Evolutionary conservation across 1,284 basidiomycete genomes (phyloP).

Genomic region (Omphalotus olearius): DNA sequence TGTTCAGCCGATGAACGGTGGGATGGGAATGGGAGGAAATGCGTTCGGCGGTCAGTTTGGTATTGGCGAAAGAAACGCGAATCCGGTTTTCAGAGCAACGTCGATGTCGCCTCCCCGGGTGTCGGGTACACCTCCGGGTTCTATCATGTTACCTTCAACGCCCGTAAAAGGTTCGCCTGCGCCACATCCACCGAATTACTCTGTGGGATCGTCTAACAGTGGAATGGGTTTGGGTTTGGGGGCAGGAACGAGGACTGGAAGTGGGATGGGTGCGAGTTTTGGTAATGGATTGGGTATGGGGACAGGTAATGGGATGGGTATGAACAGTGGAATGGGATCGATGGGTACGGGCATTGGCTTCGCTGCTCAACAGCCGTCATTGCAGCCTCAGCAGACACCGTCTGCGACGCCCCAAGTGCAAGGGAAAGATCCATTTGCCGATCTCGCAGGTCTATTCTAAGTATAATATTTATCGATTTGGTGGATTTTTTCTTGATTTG

Average conservation of each 20-base stretch:
- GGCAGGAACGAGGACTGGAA: background rate
- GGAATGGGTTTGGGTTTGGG: conserved; percentile 9
- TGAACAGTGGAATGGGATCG: background rate
- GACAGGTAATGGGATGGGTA: background rate
- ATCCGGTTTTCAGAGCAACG: conserved; percentile 3
- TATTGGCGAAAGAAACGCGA: background rate
- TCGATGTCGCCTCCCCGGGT: conserved; percentile 13
- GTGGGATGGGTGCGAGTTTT: conserved; percentile 1
- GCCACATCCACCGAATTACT: conserved; percentile 1
- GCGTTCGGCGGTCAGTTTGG: background rate
- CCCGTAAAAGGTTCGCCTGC: conserved; percentile 1
- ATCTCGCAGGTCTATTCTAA: conserved; percentile 72
- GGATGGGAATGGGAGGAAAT: conserved; percentile 15
- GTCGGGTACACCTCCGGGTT: conserved; percentile 5
- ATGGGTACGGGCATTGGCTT: background rate
- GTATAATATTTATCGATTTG: too few species aligned
- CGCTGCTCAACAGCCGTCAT: conserved; percentile 15
- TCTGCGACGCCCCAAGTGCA: conserved; percentile 26
- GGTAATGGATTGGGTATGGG: background rate
- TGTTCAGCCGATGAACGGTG: conserved; percentile 16
- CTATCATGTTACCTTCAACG: conserved; percentile 14
- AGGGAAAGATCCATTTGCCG: conserved; percentile 77
- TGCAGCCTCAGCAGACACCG: conserved; percentile 19
- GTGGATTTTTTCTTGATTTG: background rate
- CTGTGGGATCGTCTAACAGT: background rate